These are phyloP conservation scores for Kwoniella pini DNA, from an alignment of 768 basidiomycete species.

Conservation along the genomic window DNA sequence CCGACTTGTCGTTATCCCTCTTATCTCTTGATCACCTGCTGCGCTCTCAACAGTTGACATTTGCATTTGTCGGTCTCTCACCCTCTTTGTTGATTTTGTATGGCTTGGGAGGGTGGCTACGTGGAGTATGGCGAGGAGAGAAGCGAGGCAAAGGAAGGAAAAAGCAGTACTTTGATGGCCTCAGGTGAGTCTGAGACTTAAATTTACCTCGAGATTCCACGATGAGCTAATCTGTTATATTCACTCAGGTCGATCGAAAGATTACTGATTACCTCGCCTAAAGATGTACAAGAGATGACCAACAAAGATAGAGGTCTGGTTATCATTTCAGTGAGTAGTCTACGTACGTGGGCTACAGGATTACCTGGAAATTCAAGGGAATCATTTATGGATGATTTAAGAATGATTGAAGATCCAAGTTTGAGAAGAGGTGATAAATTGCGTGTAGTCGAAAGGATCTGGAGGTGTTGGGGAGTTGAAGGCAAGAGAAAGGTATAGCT, in stretches of 20 bases:
- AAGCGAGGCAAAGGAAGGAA: slow-evolving; percentile 57
- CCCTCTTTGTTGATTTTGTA: slow-evolving; percentile 83
- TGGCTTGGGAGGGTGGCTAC: slow-evolving; percentile 62
- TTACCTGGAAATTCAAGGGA: slow-evolving; percentile 36
- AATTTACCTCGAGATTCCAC: too few relatives aligned
- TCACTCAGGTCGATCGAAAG: slow-evolving; percentile 45
- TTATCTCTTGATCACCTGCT: slow-evolving; percentile 90
- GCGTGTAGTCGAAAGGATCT: slow-evolving; percentile 78
- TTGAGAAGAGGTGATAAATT: slow-evolving; percentile 72
- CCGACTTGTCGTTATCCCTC: slow-evolving; percentile 87
- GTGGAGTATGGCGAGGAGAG: slow-evolving; percentile 64
- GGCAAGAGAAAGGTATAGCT: slow-evolving; percentile 24
- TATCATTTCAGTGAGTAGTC: slow-evolving; percentile 46
- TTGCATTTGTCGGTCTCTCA: slow-evolving; percentile 94
- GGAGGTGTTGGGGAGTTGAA: slow-evolving; percentile 74
- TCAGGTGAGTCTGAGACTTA: slow-evolving; percentile 65
- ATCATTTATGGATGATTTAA: slow-evolving; percentile 81
- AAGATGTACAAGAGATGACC: slow-evolving; percentile 46
- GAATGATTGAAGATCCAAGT: slow-evolving; percentile 73
- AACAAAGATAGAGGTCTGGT: slow-evolving; percentile 49
- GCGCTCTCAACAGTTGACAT: slow-evolving; percentile 90
- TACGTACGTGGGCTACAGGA: slow-evolving; percentile 51
- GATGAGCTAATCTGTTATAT: too few relatives aligned
- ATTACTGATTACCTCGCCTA: slow-evolving; percentile 43
- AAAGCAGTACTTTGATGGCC: slow-evolving; percentile 66